These are phyloP conservation scores for Saccharomycopsis sp. DNA, from an alignment of 805 yeast species.

Conservation along the genomic window DNA sequence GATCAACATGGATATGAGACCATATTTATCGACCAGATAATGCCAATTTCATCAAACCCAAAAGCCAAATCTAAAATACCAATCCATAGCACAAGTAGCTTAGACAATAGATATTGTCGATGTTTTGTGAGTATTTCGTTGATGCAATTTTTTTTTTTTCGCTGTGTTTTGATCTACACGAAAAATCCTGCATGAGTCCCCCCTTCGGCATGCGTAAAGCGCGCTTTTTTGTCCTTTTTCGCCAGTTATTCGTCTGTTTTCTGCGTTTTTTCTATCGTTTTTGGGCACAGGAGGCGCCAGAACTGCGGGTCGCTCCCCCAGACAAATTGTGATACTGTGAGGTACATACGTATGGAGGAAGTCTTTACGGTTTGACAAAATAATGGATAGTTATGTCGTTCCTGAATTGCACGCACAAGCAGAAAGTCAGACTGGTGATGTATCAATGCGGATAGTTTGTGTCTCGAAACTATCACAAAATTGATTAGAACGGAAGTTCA, in stretches of 20 bases:
- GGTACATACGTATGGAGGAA: not conserved
- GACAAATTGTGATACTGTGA: not conserved
- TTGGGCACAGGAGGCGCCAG: not conserved
- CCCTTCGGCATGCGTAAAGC: not conserved
- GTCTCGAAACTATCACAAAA: not conserved
- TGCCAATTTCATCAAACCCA: not conserved
- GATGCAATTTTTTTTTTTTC: not conserved
- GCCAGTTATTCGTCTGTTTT: not conserved
- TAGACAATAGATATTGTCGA: not conserved
- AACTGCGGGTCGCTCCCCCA: not conserved
- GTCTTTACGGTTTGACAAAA: not conserved
- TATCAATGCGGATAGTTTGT: not conserved
- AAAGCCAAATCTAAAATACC: not conserved
- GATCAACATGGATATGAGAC: not conserved
- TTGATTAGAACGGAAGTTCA: not conserved
- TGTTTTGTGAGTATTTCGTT: not conserved
- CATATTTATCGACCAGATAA: not conserved
- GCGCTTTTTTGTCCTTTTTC: not conserved
- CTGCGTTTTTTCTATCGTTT: not conserved
- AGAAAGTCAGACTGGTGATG: not conserved
- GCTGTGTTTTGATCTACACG: not conserved
- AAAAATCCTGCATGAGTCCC: not conserved
- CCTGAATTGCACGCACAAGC: not conserved
- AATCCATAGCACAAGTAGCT: not conserved
- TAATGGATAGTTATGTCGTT: not conserved